phyloP scores from a whole-genome alignment of 1,139 yeast genomes.

The Diutina scorzettiae region DNA sequence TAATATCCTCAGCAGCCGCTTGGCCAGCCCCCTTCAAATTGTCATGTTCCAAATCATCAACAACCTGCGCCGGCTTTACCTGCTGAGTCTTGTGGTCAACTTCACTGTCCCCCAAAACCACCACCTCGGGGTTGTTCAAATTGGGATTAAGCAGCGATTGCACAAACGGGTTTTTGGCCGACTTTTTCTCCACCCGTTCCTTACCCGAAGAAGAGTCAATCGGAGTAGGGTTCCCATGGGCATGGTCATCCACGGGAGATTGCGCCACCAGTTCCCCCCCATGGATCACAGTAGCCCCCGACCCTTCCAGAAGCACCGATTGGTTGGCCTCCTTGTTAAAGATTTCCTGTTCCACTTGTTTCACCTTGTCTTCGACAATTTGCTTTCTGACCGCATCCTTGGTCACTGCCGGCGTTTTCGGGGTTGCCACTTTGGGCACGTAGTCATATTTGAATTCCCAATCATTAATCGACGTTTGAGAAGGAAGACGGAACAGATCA shows the following conservation, averaged over 20 bases:
- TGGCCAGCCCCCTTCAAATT: constrained; percentile 2
- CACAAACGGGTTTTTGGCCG: constrained; percentile 15
- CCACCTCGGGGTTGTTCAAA: constrained; percentile 27
- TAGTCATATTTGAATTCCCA: constrained; percentile 43
- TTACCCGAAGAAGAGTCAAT: constrained; percentile 11
- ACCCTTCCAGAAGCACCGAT: constrained; percentile 35
- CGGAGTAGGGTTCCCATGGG: constrained; percentile 16
- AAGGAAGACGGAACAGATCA: constrained; percentile 33
- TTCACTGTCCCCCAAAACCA: constrained; percentile 24
- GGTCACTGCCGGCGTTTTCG: constrained; percentile 42
- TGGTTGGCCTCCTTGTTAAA: constrained; percentile 23
- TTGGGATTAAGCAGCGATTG: constrained; percentile 33
- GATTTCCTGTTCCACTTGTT: constrained; percentile 31
- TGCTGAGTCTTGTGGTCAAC: constrained; percentile 27
- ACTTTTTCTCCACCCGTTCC: constrained; percentile 7
- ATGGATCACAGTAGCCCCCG: constrained; percentile 28
- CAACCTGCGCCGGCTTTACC: constrained; percentile 20
- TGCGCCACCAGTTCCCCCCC: constrained; percentile 31
- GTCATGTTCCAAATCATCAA: constrained; percentile 27
- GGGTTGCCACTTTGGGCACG: constrained; percentile 30
- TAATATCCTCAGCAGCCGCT: background rate
- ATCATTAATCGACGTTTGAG: constrained; percentile 36
- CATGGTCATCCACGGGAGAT: constrained; percentile 20
- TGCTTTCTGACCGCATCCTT: constrained; percentile 39
- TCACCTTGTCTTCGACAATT: constrained; percentile 30